A percentile compares a stretch with the other conserved stretches of the same genome.
Evolutionary conservation across 441 rosid genomes (phyloP).

Genomic region (Erodium moschatum): DNA sequence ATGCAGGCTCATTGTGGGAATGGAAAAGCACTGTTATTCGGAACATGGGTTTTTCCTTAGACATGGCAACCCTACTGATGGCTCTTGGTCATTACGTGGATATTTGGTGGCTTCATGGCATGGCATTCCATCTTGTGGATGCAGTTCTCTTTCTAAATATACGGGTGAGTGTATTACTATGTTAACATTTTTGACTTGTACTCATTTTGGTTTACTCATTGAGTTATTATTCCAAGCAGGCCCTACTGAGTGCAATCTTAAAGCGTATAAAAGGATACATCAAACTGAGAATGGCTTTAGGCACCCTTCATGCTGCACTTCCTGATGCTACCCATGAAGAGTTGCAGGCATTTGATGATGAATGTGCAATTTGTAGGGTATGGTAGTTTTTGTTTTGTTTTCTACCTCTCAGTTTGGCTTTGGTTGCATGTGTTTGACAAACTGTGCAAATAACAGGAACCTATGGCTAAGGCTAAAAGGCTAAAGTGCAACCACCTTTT

Average conservation of each 20-base stretch:
- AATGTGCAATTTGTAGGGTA: conserved; percentile 99
- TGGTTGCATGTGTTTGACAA: conserved; percentile 20
- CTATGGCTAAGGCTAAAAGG: conserved; percentile 97
- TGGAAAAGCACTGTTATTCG: conserved; percentile 86
- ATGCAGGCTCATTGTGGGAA: conserved; percentile 78
- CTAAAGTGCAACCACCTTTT: conserved; percentile 86
- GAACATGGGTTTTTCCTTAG: conserved; percentile 72
- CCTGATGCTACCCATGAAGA: conserved; percentile 94
- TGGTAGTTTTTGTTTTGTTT: conserved; percentile 23
- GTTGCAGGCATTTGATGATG: conserved; percentile 80
- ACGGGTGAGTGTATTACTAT: conserved; percentile 52
- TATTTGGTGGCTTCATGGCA: conserved; percentile 96
- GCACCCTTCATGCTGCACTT: conserved; percentile 94
- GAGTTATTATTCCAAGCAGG: conserved; percentile 41
- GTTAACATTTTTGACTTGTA: conserved; percentile 1
- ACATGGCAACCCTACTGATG: conserved; percentile 80
- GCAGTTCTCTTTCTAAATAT: conserved; percentile 80
- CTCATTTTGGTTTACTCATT: conserved; percentile 8
- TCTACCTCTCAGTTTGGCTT: conserved; percentile 13
- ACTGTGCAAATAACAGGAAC: conserved; percentile 57
- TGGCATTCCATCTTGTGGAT: conserved; percentile 91
- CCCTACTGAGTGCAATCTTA: conserved; percentile 77
- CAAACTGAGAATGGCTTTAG: conserved; percentile 76
- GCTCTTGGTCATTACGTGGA: conserved; percentile 83
- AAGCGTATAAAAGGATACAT: conserved; percentile 83